Percentiles rank a stretch among this genome's conserved stretches.
These are phyloP conservation scores for Atkinsonella hypoxylon DNA, from an alignment of 2,329 filamentous ascomycete genomes.

Conservation along the genomic window DNA sequence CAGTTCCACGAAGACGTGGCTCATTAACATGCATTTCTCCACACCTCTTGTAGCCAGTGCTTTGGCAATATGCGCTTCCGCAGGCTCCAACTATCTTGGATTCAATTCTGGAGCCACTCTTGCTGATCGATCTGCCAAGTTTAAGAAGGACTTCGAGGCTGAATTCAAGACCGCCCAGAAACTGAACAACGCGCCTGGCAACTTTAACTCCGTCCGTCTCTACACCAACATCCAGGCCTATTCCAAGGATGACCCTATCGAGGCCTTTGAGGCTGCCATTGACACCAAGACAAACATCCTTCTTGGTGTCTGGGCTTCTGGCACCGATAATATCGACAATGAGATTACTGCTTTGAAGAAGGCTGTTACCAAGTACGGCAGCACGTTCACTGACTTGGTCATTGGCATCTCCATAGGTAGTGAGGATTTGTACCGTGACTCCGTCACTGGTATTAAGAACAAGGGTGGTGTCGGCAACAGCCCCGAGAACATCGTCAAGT, in stretches of 20 bases:
- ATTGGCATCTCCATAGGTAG: constrained; percentile 54
- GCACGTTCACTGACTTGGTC: constrained; percentile 41
- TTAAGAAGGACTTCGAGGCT: constrained; percentile 34
- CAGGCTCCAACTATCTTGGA: constrained; percentile 36
- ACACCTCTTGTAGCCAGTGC: constrained; percentile 25
- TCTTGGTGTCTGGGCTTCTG: constrained; percentile 52
- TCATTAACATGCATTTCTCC: constrained; percentile 27
- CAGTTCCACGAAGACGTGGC: background rate
- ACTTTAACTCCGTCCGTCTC: constrained; percentile 47
- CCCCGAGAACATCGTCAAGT: constrained; percentile 47
- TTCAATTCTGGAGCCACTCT: constrained; percentile 40
- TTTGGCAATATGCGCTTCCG: constrained; percentile 27
- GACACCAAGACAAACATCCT: constrained; percentile 48
- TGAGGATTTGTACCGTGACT: constrained; percentile 55
- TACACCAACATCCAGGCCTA: constrained; percentile 58
- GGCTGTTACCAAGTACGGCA: constrained; percentile 42
- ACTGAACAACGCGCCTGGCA: constrained; percentile 31
- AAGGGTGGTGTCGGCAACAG: constrained; percentile 47
- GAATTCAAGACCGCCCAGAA: constrained; percentile 31
- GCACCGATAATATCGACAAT: constrained; percentile 39
- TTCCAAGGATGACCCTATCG: constrained; percentile 61
- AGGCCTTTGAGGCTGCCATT: constrained; percentile 65
- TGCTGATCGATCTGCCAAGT: constrained; percentile 37
- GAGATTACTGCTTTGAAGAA: constrained; percentile 49
- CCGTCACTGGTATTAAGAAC: constrained; percentile 49